phyloP scores from a whole-genome alignment of 2,329 filamentous ascomycete species.

The Coniochaeta sp. region DNA sequence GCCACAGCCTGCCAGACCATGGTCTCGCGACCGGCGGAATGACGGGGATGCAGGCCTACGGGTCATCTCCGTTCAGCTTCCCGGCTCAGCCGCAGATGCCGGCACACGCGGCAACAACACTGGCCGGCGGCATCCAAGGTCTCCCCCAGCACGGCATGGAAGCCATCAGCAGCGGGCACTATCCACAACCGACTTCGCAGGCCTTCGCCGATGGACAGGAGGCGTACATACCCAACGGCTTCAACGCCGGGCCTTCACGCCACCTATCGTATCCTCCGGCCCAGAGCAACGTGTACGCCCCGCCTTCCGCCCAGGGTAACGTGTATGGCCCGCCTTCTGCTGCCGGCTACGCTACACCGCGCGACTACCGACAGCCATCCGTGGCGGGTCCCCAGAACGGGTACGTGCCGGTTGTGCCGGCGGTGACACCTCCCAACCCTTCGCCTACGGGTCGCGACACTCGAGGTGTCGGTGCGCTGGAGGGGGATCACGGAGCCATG shows the following conservation, averaged over 20 bases:
- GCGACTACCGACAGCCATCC: neutral
- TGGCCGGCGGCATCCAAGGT: neutral
- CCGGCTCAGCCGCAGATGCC: neutral
- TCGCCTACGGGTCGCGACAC: neutral
- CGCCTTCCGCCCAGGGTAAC: neutral
- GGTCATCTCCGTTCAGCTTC: neutral
- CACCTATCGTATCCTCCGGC: neutral
- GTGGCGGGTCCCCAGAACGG: neutral
- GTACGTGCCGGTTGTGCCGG: neutral
- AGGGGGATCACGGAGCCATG: neutral
- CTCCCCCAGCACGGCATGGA: neutral
- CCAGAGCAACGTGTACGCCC: neutral
- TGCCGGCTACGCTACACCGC: neutral
- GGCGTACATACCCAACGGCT: neutral
- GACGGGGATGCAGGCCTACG: neutral
- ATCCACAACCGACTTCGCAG: neutral
- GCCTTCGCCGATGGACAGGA: neutral
- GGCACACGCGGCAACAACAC: neutral
- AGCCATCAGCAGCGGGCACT: neutral
- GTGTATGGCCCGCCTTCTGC: neutral
- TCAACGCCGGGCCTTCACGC: neutral
- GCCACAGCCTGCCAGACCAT: neutral
- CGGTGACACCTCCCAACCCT: neutral
- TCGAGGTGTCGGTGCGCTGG: neutral
- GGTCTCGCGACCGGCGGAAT: neutral